Percentiles rank a stretch among this genome's conserved stretches.
These are phyloP conservation scores for Aspergillus pseudoglaucus DNA, from an alignment of 2,329 filamentous ascomycete species.

Conservation along the genomic window DNA sequence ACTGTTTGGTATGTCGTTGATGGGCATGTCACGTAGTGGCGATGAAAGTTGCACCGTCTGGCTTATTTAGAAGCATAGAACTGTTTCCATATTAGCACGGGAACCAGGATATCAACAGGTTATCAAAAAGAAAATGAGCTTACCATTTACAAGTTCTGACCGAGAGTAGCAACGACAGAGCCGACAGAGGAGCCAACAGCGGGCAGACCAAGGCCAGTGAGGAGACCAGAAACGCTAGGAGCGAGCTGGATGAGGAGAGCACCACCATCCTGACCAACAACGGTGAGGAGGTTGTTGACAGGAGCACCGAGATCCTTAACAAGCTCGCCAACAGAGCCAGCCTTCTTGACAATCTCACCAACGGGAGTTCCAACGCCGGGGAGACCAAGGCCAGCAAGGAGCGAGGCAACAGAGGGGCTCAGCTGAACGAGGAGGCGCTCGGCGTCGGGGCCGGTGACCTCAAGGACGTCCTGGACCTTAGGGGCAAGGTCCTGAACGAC, in stretches of 20 bases:
- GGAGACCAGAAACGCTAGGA: constrained; percentile 13
- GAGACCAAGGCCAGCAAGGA: constrained; percentile 24
- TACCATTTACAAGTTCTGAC: constrained; percentile 5
- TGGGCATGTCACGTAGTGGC: too few species aligned
- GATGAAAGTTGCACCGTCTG: too few species aligned
- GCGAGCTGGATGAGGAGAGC: constrained; percentile 18
- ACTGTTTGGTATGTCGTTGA: too few species aligned
- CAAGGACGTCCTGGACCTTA: constrained; percentile 20
- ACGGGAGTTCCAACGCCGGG: constrained; percentile 17
- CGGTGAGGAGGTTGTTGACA: constrained; percentile 15
- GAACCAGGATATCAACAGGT: too few species aligned
- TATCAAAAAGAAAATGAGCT: too few species aligned
- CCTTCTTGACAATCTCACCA: constrained; percentile 20
- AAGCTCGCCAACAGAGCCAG: constrained; percentile 21
- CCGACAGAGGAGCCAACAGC: constrained; percentile 22
- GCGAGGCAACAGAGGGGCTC: constrained; percentile 21
- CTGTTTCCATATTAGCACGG: too few species aligned
- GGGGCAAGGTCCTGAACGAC: background rate
- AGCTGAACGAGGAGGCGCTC: constrained; percentile 27
- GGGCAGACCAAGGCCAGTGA: constrained; percentile 19
- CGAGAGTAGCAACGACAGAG: constrained; percentile 15
- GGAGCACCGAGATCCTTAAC: constrained; percentile 15
- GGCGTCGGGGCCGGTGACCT: constrained; percentile 22
- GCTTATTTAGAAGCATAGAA: too few species aligned
- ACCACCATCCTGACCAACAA: constrained; percentile 14